Conservation (phyloP, 768 basidiomycete genomes). For the Xerocomellus chrysenteron region DNA sequence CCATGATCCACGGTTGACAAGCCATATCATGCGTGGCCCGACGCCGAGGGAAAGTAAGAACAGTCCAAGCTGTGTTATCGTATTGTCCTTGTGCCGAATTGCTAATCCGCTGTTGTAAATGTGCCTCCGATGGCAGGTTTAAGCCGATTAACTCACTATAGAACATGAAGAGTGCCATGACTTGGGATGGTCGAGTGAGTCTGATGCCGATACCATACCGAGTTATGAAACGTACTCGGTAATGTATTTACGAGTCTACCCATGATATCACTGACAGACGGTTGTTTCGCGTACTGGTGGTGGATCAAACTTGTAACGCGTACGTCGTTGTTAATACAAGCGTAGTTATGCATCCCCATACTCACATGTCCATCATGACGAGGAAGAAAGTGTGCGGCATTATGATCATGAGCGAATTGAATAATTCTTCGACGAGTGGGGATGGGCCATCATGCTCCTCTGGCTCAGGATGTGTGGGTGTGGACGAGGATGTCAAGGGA, state of each 20-base stretch:
- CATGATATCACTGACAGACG: constrained; percentile 46
- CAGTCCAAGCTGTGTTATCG: constrained; percentile 53
- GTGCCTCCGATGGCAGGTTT: background rate
- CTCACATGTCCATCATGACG: constrained; percentile 84
- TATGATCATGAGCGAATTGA: constrained; percentile 61
- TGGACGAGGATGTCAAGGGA: background rate
- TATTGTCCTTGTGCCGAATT: constrained; percentile 58
- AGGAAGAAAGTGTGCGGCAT: constrained; percentile 76
- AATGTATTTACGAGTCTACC: constrained; percentile 62
- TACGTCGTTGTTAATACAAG: background rate
- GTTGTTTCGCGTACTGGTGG: constrained; percentile 70
- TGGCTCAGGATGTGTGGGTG: background rate
- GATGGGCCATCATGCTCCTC: constrained; percentile 37
- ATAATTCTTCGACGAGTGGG: constrained; percentile 64
- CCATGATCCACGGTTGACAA: constrained; percentile 71
- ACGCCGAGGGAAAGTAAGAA: constrained; percentile 56
- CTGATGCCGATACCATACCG: background rate
- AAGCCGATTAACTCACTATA: constrained; percentile 22
- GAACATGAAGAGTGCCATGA: constrained; percentile 65
- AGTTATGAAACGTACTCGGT: constrained; percentile 57
- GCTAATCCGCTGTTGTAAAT: constrained; percentile 35
- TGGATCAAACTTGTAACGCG: constrained; percentile 59
- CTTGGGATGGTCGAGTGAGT: constrained; percentile 37
- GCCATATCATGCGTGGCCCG: constrained; percentile 68
- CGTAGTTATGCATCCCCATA: constrained; percentile 8